A percentile compares a stretch with the other conserved stretches of the same genome.
These are phyloP conservation scores for Paxillus ammoniavirescens DNA, from an alignment of 768 basidiomycete species.

Conservation along the genomic window DNA sequence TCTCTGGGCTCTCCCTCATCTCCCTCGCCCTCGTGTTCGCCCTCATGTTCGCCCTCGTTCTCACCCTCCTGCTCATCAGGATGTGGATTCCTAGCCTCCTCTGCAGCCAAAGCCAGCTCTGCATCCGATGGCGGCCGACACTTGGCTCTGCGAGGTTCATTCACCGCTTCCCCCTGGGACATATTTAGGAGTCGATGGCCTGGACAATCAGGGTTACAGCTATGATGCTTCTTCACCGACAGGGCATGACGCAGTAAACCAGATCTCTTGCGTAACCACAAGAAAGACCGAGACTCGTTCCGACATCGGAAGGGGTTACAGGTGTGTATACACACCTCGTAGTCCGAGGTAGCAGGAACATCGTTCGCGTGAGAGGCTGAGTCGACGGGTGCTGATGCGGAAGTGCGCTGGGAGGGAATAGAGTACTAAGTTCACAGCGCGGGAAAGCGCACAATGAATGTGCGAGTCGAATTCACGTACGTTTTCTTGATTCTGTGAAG, in stretches of 20 bases:
- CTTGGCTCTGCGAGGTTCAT: conserved; percentile 20
- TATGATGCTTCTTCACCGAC: conserved; percentile 20
- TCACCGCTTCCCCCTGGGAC: conserved; percentile 15
- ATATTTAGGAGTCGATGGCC: conserved; percentile 20
- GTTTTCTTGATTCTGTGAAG: neutral
- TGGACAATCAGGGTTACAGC: conserved; percentile 17
- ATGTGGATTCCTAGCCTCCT: conserved; percentile 5
- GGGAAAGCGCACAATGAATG: neutral
- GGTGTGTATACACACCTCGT: conserved; percentile 27
- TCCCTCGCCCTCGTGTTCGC: neutral
- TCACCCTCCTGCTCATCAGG: neutral
- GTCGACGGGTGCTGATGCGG: conserved; percentile 1
- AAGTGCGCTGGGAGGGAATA: neutral
- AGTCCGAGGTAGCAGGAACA: conserved; percentile 2
- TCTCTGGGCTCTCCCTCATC: conserved; percentile 11
- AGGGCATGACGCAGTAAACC: conserved; percentile 25
- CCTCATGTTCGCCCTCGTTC: neutral
- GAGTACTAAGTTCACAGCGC: neutral
- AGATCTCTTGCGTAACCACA: conserved; percentile 21
- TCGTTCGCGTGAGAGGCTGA: conserved; percentile 4
- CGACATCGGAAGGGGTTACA: conserved; percentile 23
- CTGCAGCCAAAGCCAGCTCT: conserved; percentile 15
- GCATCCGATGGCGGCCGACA: conserved; percentile 22
- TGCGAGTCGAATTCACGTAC: conserved; percentile 8
- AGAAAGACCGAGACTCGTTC: conserved; percentile 25